phyloP scores from a whole-genome alignment of 2,329 filamentous ascomycete species.

The Monilinia aucupariae region DNA sequence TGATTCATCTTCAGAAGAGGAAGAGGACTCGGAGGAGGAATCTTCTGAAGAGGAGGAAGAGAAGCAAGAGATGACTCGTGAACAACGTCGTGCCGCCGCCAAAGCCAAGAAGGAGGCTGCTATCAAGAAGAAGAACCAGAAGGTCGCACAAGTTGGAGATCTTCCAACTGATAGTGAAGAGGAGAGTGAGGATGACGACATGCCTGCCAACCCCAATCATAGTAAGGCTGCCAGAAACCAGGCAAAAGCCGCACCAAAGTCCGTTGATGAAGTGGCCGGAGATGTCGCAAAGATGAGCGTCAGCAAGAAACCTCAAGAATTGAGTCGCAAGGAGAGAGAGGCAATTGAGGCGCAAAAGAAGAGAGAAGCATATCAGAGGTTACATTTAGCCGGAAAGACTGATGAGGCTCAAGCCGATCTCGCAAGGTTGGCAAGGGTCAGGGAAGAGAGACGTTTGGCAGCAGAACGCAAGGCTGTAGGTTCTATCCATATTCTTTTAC shows the following conservation, averaged over 20 bases:
- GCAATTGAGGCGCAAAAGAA: slow-evolving; percentile 81
- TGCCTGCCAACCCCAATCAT: slow-evolving; percentile 91
- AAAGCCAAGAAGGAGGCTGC: slow-evolving; percentile 90
- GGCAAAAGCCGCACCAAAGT: slow-evolving; percentile 39
- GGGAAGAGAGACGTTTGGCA: slow-evolving; percentile 80
- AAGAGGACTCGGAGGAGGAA: slow-evolving; percentile 48
- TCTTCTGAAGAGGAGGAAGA: slow-evolving; percentile 43
- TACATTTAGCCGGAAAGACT: slow-evolving; percentile 93
- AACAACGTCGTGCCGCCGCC: slow-evolving; percentile 79
- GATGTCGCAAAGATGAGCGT: slow-evolving; percentile 51
- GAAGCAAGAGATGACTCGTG: slow-evolving; percentile 63
- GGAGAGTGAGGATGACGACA: slow-evolving; percentile 52
- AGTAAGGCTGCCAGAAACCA: slow-evolving; percentile 66
- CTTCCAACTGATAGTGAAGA: slow-evolving; percentile 66
- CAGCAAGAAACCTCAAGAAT: slow-evolving; percentile 43
- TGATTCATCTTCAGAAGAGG: slow-evolving; percentile 44
- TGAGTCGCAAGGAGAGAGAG: slow-evolving; percentile 66
- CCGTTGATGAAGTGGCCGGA: slow-evolving; percentile 48
- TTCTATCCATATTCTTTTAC: slow-evolving; percentile 12
- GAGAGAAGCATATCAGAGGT: slow-evolving; percentile 83
- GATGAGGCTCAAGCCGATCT: slow-evolving; percentile 90
- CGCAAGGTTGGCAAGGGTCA: slow-evolving; percentile 73
- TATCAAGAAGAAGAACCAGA: slow-evolving; percentile 67
- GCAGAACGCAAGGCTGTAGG: slow-evolving; percentile 74
- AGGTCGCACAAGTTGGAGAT: slow-evolving; percentile 75